A percentile compares a stretch with the other conserved stretches of the same genome.
These are phyloP conservation scores for Mycena olivaceomarginata DNA, from an alignment of 768 basidiomycete genomes.

Conservation along the genomic window DNA sequence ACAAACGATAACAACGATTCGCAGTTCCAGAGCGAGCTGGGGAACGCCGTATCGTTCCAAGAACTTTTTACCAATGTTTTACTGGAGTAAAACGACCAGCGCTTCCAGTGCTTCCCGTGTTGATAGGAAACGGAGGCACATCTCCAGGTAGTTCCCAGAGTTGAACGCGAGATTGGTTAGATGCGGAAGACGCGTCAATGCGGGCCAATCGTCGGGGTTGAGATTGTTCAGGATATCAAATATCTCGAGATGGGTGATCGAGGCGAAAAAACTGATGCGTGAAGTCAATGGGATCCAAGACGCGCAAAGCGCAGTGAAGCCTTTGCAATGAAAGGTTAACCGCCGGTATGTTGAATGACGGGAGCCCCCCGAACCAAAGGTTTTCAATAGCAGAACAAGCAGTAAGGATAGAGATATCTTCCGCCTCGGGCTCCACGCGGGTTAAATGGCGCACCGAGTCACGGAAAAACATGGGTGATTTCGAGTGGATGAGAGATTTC, in stretches of 20 bases:
- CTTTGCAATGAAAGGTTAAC: neutral
- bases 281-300: neutral
- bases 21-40: neutral
- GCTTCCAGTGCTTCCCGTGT: neutral
- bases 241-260: neutral
- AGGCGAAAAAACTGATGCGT: neutral
- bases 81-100: neutral
- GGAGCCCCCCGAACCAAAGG: neutral
- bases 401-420: neutral
- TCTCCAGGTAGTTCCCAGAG: neutral
- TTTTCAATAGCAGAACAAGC: neutral
- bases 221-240: too few relatives aligned
- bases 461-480: neutral
- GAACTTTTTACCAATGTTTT: neutral
- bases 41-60: neutral
- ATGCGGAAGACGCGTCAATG: neutral
- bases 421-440: neutral
- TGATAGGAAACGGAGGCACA: neutral
- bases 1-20: neutral
- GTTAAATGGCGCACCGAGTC: neutral
- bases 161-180: conserved; percentile 5
- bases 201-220: neutral
- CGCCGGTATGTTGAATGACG: too few relatives aligned
- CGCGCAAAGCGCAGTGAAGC: neutral
- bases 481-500: neutral